These are phyloP conservation scores for Suhomyces bokatorum DNA, from an alignment of 1,139 yeast genomes.

Conservation along the genomic window DNA sequence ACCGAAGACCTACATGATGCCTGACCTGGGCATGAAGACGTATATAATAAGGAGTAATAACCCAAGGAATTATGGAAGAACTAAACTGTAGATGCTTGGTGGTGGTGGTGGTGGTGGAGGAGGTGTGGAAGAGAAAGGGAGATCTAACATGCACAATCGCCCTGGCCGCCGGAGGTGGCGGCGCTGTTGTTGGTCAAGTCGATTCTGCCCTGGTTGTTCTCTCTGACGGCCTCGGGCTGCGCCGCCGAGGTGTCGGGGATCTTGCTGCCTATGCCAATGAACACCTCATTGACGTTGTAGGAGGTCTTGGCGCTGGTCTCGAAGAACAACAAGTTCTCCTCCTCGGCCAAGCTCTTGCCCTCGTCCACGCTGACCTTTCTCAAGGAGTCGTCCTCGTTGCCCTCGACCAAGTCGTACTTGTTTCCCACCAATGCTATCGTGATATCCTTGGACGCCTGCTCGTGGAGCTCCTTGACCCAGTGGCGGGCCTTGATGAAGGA, in stretches of 20 bases:
- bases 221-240: constrained; percentile 6
- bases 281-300: constrained; percentile 74
- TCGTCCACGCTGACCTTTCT: constrained; percentile 88
- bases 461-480: constrained; percentile 96
- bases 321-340: constrained; percentile 76
- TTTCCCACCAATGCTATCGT: constrained; percentile 94
- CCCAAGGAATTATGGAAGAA: constrained; percentile 4
- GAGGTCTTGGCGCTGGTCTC: constrained; percentile 97
- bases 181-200: constrained; percentile 17
- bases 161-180: constrained; percentile 9
- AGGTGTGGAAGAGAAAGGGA: neutral
- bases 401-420: constrained; percentile 69
- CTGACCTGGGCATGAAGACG: neutral
- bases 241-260: constrained; percentile 47
- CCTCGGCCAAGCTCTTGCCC: constrained; percentile 71
- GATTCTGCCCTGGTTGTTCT: constrained; percentile 17
- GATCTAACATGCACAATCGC: constrained; percentile 18
- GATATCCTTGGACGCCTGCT: constrained; percentile 89
- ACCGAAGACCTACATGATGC: neutral
- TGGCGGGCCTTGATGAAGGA: constrained; percentile 97
- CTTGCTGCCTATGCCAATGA: constrained; percentile 79
- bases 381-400: constrained; percentile 33
- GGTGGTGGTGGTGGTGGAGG: no score
- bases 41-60: neutral
- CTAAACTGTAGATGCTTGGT: constrained; percentile 5